Conservation (phyloP, 148 eudicot species). For the Rhododendron ferrugineum region DNA sequence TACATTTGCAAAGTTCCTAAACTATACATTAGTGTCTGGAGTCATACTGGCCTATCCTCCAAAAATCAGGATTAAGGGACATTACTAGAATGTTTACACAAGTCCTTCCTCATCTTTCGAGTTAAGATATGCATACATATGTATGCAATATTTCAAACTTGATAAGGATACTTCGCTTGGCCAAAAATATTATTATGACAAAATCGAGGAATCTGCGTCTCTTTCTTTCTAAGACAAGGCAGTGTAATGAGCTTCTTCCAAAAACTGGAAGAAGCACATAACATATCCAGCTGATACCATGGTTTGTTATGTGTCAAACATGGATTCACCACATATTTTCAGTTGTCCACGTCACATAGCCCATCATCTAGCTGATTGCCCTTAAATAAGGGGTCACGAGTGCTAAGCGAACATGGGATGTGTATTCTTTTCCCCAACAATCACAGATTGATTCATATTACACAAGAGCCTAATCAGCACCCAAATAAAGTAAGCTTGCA, state of each 20-base stretch:
- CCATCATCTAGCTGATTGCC: not conserved
- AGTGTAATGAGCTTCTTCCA: too few species aligned
- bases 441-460: not conserved
- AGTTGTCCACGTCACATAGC: not conserved
- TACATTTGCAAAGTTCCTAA: not conserved
- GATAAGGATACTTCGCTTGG: not conserved
- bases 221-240: not conserved
- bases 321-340: not conserved
- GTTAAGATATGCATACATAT: not conserved
- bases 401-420: not conserved
- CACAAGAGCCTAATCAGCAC: not conserved
- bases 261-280: not conserved
- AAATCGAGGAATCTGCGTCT: not conserved
- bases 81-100: not conserved
- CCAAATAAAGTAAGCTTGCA: not conserved
- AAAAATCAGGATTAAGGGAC: not conserved
- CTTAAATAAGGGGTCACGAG: not conserved
- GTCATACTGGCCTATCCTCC: not conserved
- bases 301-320: constrained; percentile 5
- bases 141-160: constrained; percentile 2
- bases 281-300: not conserved
- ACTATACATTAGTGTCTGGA: not conserved
- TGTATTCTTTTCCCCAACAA: not conserved
- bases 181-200: not conserved
- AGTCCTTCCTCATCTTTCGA: not conserved